phyloP scores from a whole-genome alignment of 2,329 filamentous ascomycete genomes.

The Colletotrichum abscissum region DNA sequence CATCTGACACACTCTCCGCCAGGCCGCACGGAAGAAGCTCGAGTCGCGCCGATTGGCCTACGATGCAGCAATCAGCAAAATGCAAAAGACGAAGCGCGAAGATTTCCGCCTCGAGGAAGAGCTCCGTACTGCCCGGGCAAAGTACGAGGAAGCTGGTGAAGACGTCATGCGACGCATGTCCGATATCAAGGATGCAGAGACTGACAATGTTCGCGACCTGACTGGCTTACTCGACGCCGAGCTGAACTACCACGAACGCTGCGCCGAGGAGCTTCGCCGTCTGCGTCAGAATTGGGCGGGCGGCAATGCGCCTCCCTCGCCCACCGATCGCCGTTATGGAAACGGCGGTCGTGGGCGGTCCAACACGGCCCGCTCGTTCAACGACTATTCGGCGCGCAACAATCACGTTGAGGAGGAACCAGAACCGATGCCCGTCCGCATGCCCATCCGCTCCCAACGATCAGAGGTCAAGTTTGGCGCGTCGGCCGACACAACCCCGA shows the following conservation, averaged over 20 bases:
- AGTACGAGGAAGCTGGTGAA: slow-evolving; percentile 95
- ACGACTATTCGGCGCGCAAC: slow-evolving; percentile 47
- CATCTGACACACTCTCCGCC: slow-evolving; percentile 28
- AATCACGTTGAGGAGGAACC: slow-evolving; percentile 42
- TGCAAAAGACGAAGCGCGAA: slow-evolving; percentile 93
- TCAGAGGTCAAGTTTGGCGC: slow-evolving; percentile 42
- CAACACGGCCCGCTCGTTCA: slow-evolving; percentile 59
- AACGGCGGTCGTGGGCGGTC: slow-evolving; percentile 53
- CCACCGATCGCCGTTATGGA: slow-evolving; percentile 35
- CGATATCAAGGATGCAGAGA: slow-evolving; percentile 93
- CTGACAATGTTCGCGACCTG: slow-evolving; percentile 83
- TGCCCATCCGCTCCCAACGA: slow-evolving; percentile 55
- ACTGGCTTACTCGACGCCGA: slow-evolving; percentile 87
- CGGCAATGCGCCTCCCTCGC: slow-evolving; percentile 37
- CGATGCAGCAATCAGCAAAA: slow-evolving; percentile 88
- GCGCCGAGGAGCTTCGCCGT: slow-evolving; percentile 80
- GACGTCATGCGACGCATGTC: slow-evolving; percentile 94
- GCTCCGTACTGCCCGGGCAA: slow-evolving; percentile 88
- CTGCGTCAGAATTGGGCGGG: slow-evolving; percentile 59
- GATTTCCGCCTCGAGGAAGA: slow-evolving; percentile 96
- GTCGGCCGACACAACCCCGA: slow-evolving; percentile 48
- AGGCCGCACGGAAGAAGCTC: slow-evolving; percentile 91
- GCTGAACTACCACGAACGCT: slow-evolving; percentile 90
- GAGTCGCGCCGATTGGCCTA: slow-evolving; percentile 90
- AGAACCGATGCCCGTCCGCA: slow-evolving; percentile 50